phyloP scores from a whole-genome alignment of 805 yeast species.

The Candida stauntonica region DNA sequence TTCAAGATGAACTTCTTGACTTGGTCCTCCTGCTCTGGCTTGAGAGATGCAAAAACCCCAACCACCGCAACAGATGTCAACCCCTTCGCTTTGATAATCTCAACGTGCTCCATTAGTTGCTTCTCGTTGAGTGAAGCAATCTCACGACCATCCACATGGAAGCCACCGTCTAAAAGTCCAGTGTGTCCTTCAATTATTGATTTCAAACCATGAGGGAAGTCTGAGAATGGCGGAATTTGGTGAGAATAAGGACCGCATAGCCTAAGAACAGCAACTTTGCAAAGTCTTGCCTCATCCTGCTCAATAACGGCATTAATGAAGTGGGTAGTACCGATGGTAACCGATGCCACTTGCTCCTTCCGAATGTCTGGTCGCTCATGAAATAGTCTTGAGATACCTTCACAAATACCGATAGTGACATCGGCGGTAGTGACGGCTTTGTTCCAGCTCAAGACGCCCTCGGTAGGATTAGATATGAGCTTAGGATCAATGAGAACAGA shows the following conservation, averaged over 20 bases:
- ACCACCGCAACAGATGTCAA: constrained; percentile 36
- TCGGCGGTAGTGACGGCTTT: constrained; percentile 42
- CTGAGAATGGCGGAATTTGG: constrained; percentile 37
- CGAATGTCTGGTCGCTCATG: constrained; percentile 21
- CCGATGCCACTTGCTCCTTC: constrained; percentile 32
- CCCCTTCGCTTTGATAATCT: constrained; percentile 29
- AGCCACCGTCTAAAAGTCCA: constrained; percentile 37
- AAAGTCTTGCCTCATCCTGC: constrained; percentile 37
- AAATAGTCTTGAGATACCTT: constrained; percentile 33
- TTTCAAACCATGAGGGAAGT: constrained; percentile 37
- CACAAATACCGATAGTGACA: constrained; percentile 38
- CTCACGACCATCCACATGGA: constrained; percentile 37
- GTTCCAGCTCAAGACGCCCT: constrained; percentile 39
- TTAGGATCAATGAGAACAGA: constrained; percentile 41
- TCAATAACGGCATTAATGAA: constrained; percentile 47
- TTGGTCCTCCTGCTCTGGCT: constrained; percentile 32
- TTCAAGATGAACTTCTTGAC: constrained; percentile 31
- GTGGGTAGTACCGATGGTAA: constrained; percentile 47
- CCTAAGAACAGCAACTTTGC: constrained; percentile 40
- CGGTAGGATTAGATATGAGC: constrained; percentile 17
- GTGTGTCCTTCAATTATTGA: constrained; percentile 33
- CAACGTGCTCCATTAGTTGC: constrained; percentile 27
- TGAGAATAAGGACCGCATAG: constrained; percentile 39
- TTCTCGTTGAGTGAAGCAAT: constrained; percentile 32
- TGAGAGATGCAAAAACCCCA: constrained; percentile 38